phyloP scores from a whole-genome alignment of 805 yeast genomes.

The Candida maesae region DNA sequence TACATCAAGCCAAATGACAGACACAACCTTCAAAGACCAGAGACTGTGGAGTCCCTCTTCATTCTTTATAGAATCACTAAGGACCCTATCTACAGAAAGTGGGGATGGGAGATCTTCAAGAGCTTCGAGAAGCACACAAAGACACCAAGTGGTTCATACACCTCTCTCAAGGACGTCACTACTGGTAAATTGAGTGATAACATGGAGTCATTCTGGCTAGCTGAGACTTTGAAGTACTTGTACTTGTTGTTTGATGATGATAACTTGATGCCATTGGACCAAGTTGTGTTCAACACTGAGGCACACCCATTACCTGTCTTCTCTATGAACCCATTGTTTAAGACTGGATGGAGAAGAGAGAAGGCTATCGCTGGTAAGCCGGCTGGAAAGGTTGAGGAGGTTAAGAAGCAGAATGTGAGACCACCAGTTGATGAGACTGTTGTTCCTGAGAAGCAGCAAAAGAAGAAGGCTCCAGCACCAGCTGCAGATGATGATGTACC shows the following conservation, averaged over 20 bases:
- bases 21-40: constrained; percentile 90
- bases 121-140: constrained; percentile 60
- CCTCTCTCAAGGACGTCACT: constrained; percentile 67
- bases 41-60: constrained; percentile 86
- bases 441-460: not conserved
- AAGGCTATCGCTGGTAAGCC: constrained; percentile 1
- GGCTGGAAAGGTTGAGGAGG: constrained; percentile 1
- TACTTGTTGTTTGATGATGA: constrained; percentile 72
- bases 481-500: not conserved
- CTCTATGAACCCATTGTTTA: constrained; percentile 44
- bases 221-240: constrained; percentile 86
- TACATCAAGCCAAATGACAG: constrained; percentile 64
- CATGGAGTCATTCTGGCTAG: constrained; percentile 90
- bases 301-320: constrained; percentile 91
- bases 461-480: too few species aligned
- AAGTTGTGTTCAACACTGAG: constrained; percentile 83
- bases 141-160: constrained; percentile 49
- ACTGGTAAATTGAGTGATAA: constrained; percentile 50
- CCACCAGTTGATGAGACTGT: constrained; percentile 15
- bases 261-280: constrained; percentile 57
- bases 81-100: constrained; percentile 75
- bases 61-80: constrained; percentile 75
- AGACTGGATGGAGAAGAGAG: constrained; percentile 58
- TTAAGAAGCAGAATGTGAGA: constrained; percentile 25
- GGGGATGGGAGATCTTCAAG: constrained; percentile 86